Evolutionary conservation across 768 basidiomycete species (phyloP).

Genomic region (Amanita subjunquillea): DNA sequence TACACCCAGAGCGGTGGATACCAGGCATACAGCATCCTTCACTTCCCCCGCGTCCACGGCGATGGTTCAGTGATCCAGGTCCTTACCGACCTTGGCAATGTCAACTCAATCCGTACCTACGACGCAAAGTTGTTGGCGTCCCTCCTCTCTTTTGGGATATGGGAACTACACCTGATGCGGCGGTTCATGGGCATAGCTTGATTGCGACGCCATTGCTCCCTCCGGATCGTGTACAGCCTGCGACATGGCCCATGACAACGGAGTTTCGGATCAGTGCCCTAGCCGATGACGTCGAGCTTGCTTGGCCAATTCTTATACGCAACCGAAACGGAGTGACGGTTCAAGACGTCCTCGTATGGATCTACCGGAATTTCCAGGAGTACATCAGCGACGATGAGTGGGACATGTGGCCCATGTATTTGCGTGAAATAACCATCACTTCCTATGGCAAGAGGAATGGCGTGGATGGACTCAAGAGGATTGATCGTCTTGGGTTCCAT

Average conservation of each 20-base stretch:
- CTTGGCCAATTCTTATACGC: conserved; percentile 2
- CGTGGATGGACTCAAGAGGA: conserved; percentile 2
- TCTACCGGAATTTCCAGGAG: conserved; percentile 5
- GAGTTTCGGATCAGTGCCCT: neutral
- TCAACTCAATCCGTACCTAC: conserved; percentile 3
- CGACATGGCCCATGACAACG: conserved; percentile 2
- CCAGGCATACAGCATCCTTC: conserved; percentile 32
- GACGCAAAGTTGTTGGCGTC: neutral
- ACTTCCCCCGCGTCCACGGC: conserved; percentile 2
- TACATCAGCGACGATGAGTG: conserved; percentile 1
- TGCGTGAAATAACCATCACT: neutral
- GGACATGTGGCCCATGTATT: neutral
- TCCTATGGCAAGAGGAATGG: neutral
- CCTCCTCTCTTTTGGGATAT: conserved; percentile 6
- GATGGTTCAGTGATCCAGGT: neutral
- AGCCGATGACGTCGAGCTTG: conserved; percentile 4
- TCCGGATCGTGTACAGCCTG: neutral
- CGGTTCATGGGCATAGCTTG: conserved; percentile 1
- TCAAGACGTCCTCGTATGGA: conserved; percentile 3
- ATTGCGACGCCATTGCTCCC: conserved; percentile 3
- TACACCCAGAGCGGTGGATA: conserved; percentile 38
- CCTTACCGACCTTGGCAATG: neutral
- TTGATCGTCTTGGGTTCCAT: conserved; percentile 5
- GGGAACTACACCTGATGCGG: neutral
- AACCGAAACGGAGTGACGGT: conserved; percentile 3